phyloP scores from a whole-genome alignment of 139 green algal species.

The Chlorella sp. region DNA sequence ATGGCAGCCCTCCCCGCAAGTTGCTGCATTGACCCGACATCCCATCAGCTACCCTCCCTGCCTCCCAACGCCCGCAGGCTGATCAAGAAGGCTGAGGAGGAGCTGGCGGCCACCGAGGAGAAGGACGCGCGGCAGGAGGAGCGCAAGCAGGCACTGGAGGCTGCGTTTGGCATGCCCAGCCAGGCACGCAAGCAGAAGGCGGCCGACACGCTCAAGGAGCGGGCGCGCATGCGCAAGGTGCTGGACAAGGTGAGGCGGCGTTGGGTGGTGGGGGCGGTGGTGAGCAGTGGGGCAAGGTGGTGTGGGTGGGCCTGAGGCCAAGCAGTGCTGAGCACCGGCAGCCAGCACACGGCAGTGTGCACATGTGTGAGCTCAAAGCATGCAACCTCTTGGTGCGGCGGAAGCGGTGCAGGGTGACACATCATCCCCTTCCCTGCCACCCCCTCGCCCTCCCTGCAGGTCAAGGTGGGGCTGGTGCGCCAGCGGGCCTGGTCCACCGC shows the following conservation, averaged over 20 bases:
- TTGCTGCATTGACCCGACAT: no score
- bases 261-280: no score
- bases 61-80: not conserved
- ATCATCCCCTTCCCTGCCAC: no score
- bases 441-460: not conserved
- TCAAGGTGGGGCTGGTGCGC: slow-evolving; percentile 33
- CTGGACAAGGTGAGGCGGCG: slow-evolving; percentile 21
- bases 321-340: no score
- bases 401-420: no score
- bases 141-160: not conserved
- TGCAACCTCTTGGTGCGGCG: no score
- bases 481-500: slow-evolving; percentile 39
- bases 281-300: no score
- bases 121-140: not conserved
- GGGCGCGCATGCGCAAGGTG: slow-evolving; percentile 25
- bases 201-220: not conserved
- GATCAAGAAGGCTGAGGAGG: slow-evolving; percentile 13
- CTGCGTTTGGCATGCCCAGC: not conserved
- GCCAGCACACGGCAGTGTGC: no score
- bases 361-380: no score
- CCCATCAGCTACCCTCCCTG: no score
- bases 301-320: no score
- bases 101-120: slow-evolving; percentile 22
- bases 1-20: no score
- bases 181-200: not conserved